Base-by-base conservation (phyloP, 2,329 filamentous ascomycete genomes). In the Fusarium mundagurra region DNA sequence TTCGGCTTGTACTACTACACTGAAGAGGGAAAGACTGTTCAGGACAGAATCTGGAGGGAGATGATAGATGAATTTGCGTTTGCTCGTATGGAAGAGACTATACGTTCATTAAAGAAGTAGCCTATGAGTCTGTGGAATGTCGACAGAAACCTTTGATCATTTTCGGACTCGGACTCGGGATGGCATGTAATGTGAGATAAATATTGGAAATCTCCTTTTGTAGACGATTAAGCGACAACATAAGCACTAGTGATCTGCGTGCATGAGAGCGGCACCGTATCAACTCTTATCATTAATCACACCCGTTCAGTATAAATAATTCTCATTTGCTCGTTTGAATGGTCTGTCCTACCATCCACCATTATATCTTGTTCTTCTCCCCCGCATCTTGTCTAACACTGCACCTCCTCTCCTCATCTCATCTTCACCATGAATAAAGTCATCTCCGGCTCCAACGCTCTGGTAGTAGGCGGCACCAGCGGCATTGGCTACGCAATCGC, bases 401-500 rank as follows among this genome's bases (percentile, higher is more conserved):
- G 4, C 13, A n/a, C n/a, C 11, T 45, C 17, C 11, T n/a, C 14
- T 22, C 14, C 11, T 48, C 18, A 41, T 29, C 29, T 22, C 8
- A 29, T 24, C 14, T 29, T 17, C 38, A 20, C 11, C 20, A 64
- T 64, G 57, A 64, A 62, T 8, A 64, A 61, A 29, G 48, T 44
- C 8, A 61, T 62, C 0, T 31, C 57, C 9, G 55, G 55, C 8
- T 61, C 70, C 31, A 72, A 73, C 73, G 81, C 81, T 31, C 67
- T 83, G 31, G 79, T 83, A 8, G 78, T 82, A 1, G 81, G 81
- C 69, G 82, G 82, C 11, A 83, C 82, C 41, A 75, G 77, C 61
- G 80, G 81, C 62, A 78, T 83, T 3, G 82, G 81, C 67, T 81
- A 82, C 64, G 83, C 78, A 53, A 82, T 83, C 44, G 82, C 82